phyloP scores from a whole-genome alignment of 371 early-diverging fungal genomes.

The Circinella minor region DNA sequence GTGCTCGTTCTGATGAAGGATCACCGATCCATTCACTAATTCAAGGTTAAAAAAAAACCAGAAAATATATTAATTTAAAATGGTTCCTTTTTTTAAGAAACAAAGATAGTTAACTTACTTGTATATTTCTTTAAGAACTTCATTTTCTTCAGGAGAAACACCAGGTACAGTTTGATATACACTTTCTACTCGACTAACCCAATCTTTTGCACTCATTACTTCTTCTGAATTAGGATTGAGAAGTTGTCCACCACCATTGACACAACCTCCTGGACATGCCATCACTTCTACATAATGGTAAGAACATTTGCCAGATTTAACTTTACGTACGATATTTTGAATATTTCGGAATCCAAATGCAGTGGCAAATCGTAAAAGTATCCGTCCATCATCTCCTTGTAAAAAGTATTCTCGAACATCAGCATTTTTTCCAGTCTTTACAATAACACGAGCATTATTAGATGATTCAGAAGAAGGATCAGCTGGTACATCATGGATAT shows the following conservation, averaged over 20 bases:
- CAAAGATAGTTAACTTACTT: slow-evolving; percentile 40
- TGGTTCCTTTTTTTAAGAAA: neutral
- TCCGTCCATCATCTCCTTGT: slow-evolving; percentile 46
- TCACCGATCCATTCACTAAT: slow-evolving; percentile 55
- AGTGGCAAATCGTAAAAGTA: slow-evolving; percentile 76
- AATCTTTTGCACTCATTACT: slow-evolving; percentile 62
- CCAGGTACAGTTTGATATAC: slow-evolving; percentile 58
- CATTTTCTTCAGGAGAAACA: slow-evolving; percentile 63
- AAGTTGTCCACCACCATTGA: slow-evolving; percentile 92
- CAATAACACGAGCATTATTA: slow-evolving; percentile 33
- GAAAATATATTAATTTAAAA: neutral
- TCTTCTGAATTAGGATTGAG: slow-evolving; percentile 41
- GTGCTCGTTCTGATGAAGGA: slow-evolving; percentile 47
- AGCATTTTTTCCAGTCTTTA: slow-evolving; percentile 78
- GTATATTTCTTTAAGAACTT: slow-evolving; percentile 56
- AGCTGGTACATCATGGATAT: slow-evolving; percentile 53
- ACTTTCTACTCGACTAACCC: slow-evolving; percentile 61
- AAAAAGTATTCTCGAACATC: slow-evolving; percentile 81
- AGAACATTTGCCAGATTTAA: slow-evolving; percentile 68
- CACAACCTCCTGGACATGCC: slow-evolving; percentile 94
- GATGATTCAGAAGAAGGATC: slow-evolving; percentile 24
- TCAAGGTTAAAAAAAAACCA: neutral
- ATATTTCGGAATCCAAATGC: slow-evolving; percentile 97
- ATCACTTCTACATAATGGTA: slow-evolving; percentile 97
- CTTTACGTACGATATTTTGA: slow-evolving; percentile 91